Evolutionary conservation across 2,329 filamentous ascomycete species (phyloP), one percentile per base, ranked within the genome.

Genomic region (Parafenestella ontariensis): DNA sequence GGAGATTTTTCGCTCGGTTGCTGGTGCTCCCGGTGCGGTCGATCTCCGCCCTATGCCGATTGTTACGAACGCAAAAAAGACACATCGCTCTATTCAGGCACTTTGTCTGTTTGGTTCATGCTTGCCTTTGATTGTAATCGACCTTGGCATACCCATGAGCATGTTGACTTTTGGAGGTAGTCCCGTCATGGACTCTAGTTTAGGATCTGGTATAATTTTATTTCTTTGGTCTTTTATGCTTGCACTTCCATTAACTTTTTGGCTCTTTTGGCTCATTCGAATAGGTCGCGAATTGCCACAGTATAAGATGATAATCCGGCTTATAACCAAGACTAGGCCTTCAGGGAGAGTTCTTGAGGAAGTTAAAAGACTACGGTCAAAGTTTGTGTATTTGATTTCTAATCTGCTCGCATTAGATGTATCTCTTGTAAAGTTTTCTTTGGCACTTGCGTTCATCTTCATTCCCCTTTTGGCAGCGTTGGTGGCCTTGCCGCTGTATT

Each of bases 11-110:
- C 45, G 51, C 39, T 24, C 34, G 5, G 24, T 46, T 2, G 23
- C 49, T 10, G 49, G 49, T 7, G 13, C 33, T 11, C 43, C 24
- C 5, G 43, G 43, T 15, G 42, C 26, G 2, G 9, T 34, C 6
- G 42, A 45, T 24, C 29, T 49, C 9, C 45, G 36, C 17, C 51
- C 51, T 7, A 28, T 48, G 51, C 37, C 45, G 5, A 33, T 39
- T 23, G 21, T 54, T 3, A 9, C 23, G 4, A 2, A 41, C 6
- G 34, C 34, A 15, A 52, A 52, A 17, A 13, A 33, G n/a, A n/a
- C 3, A 13, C 17, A 24, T 20, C n/a, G n/a, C n/a, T n/a, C n/a
- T n/a, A n/a, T n/a, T n/a, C n/a, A n/a, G n/a, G n/a, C n/a, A n/a
- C n/a, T n/a, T n/a, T n/a, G n/a, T n/a, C n/a, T n/a, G n/a, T n/a